A percentile compares a stretch with the other conserved stretches of the same genome.
Evolutionary conservation across 441 rosid species (phyloP).

Genomic region (California macrophylla): DNA sequence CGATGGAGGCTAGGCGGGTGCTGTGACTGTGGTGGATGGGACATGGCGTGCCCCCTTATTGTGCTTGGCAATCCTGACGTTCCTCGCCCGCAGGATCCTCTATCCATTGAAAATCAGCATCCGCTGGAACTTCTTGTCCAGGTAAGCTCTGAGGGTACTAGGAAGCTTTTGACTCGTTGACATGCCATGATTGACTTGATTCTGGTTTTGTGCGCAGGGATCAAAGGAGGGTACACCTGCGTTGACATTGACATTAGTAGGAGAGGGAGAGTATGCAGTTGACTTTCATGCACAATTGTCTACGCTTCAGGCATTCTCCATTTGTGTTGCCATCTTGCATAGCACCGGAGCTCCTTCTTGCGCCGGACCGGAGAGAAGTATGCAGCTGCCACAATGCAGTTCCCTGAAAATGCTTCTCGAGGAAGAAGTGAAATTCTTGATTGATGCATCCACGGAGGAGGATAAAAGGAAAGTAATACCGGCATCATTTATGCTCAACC

Average conservation of each 20-base stretch:
- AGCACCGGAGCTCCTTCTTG: conserved; percentile 30
- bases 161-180: not conserved
- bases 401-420: conserved; percentile 58
- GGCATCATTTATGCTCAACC: conserved; percentile 53
- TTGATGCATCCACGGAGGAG: conserved; percentile 50
- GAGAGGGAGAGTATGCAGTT: conserved; percentile 66
- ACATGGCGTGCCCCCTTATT: conserved; percentile 82
- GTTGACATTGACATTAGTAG: conserved; percentile 43
- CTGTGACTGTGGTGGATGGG: conserved; percentile 99
- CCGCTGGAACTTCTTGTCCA: conserved; percentile 59
- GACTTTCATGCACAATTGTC: conserved; percentile 83
- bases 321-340: conserved; percentile 71
- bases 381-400: conserved; percentile 35
- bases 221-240: conserved; percentile 52
- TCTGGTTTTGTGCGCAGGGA: conserved; percentile 37
- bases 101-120: conserved; percentile 36
- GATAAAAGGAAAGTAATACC: conserved; percentile 36
- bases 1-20: conserved; percentile 91
- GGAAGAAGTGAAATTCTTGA: conserved; percentile 59
- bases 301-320: conserved; percentile 77
- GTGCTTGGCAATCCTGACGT: conserved; percentile 48
- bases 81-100: conserved; percentile 39
- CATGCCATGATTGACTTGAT: conserved; percentile 2
- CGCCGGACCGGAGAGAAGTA: conserved; percentile 22
- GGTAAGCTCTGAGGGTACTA: too few species aligned